A percentile compares a stretch with the other conserved stretches of the same genome.
phyloP scores from a whole-genome alignment of 495 filamentous ascomycete species.

The Tuber borchii region DNA sequence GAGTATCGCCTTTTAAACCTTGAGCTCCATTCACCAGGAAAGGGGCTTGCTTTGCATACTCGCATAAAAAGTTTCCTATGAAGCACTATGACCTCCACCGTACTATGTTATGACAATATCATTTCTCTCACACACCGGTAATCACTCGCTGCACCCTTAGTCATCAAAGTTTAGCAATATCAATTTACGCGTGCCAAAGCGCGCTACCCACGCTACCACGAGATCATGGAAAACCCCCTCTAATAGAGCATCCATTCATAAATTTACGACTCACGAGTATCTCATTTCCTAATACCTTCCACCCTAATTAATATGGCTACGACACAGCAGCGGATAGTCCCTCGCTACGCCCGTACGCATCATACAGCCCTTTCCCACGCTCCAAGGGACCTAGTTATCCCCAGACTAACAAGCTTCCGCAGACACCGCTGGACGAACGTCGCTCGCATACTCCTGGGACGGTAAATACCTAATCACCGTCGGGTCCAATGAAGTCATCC shows the following conservation, averaged over 20 bases:
- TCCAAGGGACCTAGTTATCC: not conserved
- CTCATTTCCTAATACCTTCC: not conserved
- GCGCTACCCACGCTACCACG: constrained; percentile 8
- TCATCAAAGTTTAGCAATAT: constrained; percentile 1
- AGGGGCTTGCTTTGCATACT: not conserved
- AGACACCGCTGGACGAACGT: constrained; percentile 66
- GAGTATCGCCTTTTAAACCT: not conserved
- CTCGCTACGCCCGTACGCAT: constrained; percentile 33
- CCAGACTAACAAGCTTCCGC: constrained; percentile 14
- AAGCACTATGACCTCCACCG: no score
- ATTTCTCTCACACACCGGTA: no score
- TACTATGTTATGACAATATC: no score
- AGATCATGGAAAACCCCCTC: not conserved
- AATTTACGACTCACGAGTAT: not conserved
- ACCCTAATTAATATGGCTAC: constrained; percentile 16
- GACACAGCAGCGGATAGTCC: constrained; percentile 21
- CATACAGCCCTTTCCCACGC: not conserved
- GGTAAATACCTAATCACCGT: constrained; percentile 70
- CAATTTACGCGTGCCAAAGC: constrained; percentile 29
- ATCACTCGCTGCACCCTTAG: not conserved
- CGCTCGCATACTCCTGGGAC: constrained; percentile 61
- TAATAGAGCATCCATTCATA: not conserved
- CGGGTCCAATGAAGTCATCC: constrained; percentile 81
- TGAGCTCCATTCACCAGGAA: not conserved
- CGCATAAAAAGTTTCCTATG: no score